Base-by-base conservation (phyloP, 192 early-diverging fungal genomes). In the Radiomyces spectabilis region DNA sequence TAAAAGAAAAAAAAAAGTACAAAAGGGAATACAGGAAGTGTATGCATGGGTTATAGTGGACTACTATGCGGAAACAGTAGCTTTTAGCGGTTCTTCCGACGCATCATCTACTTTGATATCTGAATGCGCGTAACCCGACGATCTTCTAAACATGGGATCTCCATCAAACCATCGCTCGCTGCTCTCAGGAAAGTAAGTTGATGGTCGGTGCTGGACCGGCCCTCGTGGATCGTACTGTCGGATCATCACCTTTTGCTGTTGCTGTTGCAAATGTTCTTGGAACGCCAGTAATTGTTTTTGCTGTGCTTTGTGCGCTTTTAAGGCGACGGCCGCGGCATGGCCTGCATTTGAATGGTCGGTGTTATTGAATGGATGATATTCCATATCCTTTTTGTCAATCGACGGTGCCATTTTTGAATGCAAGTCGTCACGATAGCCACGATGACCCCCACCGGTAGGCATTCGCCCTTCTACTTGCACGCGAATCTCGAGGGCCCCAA, bases 401-500 rank as follows among this genome's bases (percentile, higher is more conserved):
- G n/a, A n/a, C n/a, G n/a, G n/a, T n/a, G n/a, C n/a, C n/a, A n/a
- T n/a, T n/a, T n/a, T n/a, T n/a, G n/a, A n/a, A n/a, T n/a, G n/a
- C n/a, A n/a, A n/a, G n/a, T n/a, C n/a, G n/a, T n/a, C n/a, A n/a
- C n/a, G n/a, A n/a, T n/a, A n/a, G n/a, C n/a, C n/a, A n/a, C n/a
- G 9, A 9, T 16, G 24, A 25, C 29, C 9, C 7, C 3, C 4
- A 6, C 5, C 10, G 8, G 46, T 15, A 30, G 15, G 7, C 15
- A 40, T 37, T 19, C 55, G 24, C 12, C 49, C 55, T 25, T 53
- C 48, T 1, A 53, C 57, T 53, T 67, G 50, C 24, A 67, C 65
- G 5, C 65, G 57, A 19, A 67, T 42, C 26, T 67, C 58, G 19
- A 68, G 33, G 10, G 16, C 37, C 7, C 55, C 42, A 12, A 68